Evolutionary conservation across 495 filamentous ascomycete genomes (phyloP).

Genomic region (Pseudoneurospora amorphoporcata): DNA sequence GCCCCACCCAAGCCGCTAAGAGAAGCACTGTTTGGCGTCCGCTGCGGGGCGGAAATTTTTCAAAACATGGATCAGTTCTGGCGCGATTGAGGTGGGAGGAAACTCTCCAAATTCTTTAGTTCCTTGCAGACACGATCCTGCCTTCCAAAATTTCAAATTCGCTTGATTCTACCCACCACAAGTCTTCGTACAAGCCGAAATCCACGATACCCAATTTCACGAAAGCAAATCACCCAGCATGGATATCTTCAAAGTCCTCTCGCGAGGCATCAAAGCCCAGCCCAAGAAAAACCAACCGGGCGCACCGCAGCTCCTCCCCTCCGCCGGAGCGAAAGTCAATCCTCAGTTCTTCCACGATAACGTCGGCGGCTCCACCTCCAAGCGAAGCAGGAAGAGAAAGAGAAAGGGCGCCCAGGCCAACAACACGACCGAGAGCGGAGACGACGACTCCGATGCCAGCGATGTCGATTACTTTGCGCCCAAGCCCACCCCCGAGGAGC

Average conservation of each 20-base stretch:
- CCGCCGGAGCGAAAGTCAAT: constrained; percentile 37
- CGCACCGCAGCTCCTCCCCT: constrained; percentile 33
- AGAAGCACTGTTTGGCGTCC: neutral
- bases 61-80: neutral
- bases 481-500: constrained; percentile 13
- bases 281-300: constrained; percentile 18
- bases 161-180: neutral
- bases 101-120: neutral
- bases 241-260: constrained; percentile 60
- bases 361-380: constrained; percentile 7
- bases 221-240: constrained; percentile 21
- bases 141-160: neutral
- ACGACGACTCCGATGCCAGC: constrained; percentile 23
- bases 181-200: neutral
- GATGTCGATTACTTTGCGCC: constrained; percentile 42
- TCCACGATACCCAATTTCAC: neutral
- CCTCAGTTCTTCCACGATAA: constrained; percentile 42
- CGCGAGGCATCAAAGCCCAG: constrained; percentile 47
- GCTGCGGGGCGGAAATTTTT: neutral
- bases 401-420: constrained; percentile 21
- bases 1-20: neutral
- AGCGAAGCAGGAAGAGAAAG: constrained; percentile 40
- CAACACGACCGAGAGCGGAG: constrained; percentile 12
- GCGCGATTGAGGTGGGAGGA: neutral
- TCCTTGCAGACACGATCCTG: neutral